phyloP scores from a whole-genome alignment of 2,329 filamentous ascomycete genomes.

The Trichoderma lentiforme region DNA sequence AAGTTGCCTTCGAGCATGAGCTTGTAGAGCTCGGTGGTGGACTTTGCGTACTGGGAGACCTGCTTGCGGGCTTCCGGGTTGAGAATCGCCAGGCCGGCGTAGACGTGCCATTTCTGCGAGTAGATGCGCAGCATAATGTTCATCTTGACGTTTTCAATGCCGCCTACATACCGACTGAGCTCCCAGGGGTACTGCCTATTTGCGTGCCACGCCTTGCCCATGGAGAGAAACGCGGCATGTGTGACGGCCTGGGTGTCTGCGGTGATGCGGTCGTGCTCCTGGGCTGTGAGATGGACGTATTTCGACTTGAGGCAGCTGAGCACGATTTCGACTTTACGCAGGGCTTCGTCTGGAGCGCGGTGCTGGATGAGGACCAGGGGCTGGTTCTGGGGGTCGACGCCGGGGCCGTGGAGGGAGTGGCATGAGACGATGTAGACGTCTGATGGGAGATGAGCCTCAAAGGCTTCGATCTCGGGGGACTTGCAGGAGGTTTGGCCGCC shows the following conservation, averaged over 20 bases:
- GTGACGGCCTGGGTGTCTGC: constrained; percentile 98
- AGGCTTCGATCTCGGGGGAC: constrained; percentile 89
- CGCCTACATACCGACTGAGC: constrained; percentile 88
- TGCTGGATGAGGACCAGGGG: constrained; percentile 93
- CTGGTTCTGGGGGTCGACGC: constrained; percentile 82
- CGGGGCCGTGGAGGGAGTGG: constrained; percentile 93
- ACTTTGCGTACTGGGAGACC: constrained; percentile 89
- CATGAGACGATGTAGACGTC: constrained; percentile 95
- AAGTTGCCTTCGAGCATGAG: constrained; percentile 87
- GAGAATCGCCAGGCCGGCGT: constrained; percentile 92
- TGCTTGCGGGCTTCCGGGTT: constrained; percentile 91
- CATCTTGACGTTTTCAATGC: constrained; percentile 99
- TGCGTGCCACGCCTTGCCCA: constrained; percentile 97
- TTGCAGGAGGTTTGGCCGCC: constrained; percentile 98
- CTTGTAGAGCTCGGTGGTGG: constrained; percentile 92
- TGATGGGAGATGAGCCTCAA: constrained; percentile 79
- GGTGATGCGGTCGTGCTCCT: constrained; percentile 92
- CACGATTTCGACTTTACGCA: constrained; percentile 75
- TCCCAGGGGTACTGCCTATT: constrained; percentile 98
- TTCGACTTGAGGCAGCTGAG: constrained; percentile 82
- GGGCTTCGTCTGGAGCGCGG: constrained; percentile 72
- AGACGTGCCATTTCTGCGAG: constrained; percentile 98
- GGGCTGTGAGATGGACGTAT: constrained; percentile 80
- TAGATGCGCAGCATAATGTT: constrained; percentile 98
- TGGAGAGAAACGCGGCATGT: constrained; percentile 92